phyloP scores from a whole-genome alignment of 176 grass and related monocot species.

The Triticum monococcum region DNA sequence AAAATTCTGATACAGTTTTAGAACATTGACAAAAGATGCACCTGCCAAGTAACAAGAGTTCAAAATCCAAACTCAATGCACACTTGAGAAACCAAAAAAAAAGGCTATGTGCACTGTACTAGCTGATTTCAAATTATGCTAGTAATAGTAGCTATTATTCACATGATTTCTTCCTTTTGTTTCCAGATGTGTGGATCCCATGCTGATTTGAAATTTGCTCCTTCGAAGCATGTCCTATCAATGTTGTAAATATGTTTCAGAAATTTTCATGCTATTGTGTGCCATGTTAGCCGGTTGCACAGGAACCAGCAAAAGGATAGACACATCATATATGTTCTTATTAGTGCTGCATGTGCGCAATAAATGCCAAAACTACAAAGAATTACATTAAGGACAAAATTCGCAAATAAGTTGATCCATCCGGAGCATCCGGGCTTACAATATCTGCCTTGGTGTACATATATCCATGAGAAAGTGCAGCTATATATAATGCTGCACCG shows the following conservation, averaged over 20 bases:
- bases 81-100: neutral
- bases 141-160: neutral
- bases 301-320: neutral
- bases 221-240: neutral
- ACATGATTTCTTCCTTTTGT: neutral
- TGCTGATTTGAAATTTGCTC: conserved; percentile 2
- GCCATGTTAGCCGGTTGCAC: neutral
- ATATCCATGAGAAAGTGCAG: conserved; percentile 70
- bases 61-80: neutral
- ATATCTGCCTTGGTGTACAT: conserved; percentile 78
- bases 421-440: conserved; percentile 42
- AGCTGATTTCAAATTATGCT: no score
- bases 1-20: neutral
- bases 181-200: neutral
- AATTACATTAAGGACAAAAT: neutral
- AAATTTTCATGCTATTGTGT: neutral
- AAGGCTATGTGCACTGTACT: neutral
- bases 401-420: conserved; percentile 23
- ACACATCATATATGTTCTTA: no score
- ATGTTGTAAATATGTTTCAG: neutral
- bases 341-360: neutral
- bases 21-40: neutral
- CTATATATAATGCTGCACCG: conserved; percentile 90
- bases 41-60: neutral
- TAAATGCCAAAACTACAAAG: neutral